Evolutionary conservation across 176 grass and related monocot species (phyloP), one percentile per base, ranked within the genome.

Genomic region (Aegilops bicornis): DNA sequence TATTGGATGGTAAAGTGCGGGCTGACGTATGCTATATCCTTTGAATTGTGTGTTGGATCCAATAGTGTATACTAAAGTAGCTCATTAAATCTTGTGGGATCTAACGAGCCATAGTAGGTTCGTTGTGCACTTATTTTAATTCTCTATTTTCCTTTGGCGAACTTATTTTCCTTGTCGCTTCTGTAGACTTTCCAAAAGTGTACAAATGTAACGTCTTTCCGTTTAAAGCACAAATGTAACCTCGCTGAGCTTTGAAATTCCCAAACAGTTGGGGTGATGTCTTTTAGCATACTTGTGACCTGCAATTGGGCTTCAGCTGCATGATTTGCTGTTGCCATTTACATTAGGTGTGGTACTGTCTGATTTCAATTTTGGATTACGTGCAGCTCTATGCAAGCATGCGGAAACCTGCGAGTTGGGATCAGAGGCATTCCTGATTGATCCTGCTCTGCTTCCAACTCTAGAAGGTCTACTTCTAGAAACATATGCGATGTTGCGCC

Each of bases 381-480:
- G 50, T 90, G 36, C 85, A 97, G 93, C 67, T 19, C 24, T 95
- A 78, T 31, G 50, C 83, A 85, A 72, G 29, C 78, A 12, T 78
- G 95, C 93, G 68, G 62, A 71, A 88, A 87, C 35, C 13, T n/a
- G 66, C 4, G 91, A 98, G 89, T 83, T 79, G 62, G 83, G 85
- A 30, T 87, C 78, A 64, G 60, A 78, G 35, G 82, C 13, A 50
- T 75, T 90, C 13, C 77, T 69, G 8, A 48, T 92, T 25, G 62
- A 93, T 84, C 59, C 79, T 84, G 6, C 73, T 85, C 76, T 74
- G 7, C 32, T 95, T 89, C 73, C 72, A 81, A 52, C 33, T 80
- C 86, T 98, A 8, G 91, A 95, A 8, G 64, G 8, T 64, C 83
- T 92, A 83, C 90, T 98, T 83, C 48, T 94, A 58, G 91, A 94